These are phyloP conservation scores for Puccinia polysora DNA, from an alignment of 1,284 basidiomycete species.

Conservation along the genomic window DNA sequence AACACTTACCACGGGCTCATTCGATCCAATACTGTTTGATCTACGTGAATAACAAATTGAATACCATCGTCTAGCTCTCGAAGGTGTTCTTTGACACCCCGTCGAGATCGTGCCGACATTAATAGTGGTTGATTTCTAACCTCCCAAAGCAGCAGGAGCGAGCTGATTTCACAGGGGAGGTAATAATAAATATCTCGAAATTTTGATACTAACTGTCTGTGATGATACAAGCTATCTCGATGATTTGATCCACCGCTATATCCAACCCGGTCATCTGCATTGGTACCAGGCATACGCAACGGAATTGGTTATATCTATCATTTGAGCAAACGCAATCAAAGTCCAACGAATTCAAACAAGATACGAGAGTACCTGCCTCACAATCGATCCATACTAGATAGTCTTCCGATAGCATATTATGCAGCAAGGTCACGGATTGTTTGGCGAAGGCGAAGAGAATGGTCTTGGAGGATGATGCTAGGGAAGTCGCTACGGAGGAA, in stretches of 20 bases:
- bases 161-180: slow-evolving; percentile 47
- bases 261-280: slow-evolving; percentile 51
- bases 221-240: slow-evolving; percentile 52
- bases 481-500: no score
- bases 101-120: neutral
- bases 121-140: slow-evolving; percentile 47
- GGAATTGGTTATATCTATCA: neutral
- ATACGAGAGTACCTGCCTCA: slow-evolving; percentile 8
- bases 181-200: slow-evolving; percentile 48
- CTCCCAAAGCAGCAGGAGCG: slow-evolving; percentile 48
- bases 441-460: no score
- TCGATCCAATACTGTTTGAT: slow-evolving; percentile 15
- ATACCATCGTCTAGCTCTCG: slow-evolving; percentile 30
- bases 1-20: slow-evolving; percentile 27
- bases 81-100: slow-evolving; percentile 7
- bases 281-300: neutral
- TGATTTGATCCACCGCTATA: slow-evolving; percentile 48
- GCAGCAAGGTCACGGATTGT: no score
- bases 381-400: slow-evolving; percentile 42
- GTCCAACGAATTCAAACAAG: neutral
- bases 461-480: no score
- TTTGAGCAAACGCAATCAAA: no score
- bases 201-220: slow-evolving; percentile 50
- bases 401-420: slow-evolving; percentile 2
- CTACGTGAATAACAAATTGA: slow-evolving; percentile 32